A percentile compares a stretch with the other conserved stretches of the same genome.
phyloP scores from a whole-genome alignment of 495 filamentous ascomycete genomes.

The Neurospora sp. region DNA sequence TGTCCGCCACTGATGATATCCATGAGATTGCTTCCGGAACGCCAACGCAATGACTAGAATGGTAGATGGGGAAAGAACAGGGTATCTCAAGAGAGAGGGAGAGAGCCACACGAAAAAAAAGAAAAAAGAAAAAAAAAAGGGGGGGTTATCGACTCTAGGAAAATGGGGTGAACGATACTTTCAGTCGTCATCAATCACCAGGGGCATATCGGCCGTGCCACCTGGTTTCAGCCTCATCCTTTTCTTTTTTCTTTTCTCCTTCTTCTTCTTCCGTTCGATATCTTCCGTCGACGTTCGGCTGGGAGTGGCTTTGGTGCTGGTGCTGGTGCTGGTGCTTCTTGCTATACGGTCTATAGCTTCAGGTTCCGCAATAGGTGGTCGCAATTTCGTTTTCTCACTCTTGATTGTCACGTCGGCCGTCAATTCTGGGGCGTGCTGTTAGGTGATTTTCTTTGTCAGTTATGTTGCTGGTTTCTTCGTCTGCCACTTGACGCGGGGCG shows the following conservation, averaged over 20 bases:
- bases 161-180: neutral
- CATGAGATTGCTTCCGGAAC: neutral
- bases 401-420: neutral
- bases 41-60: neutral
- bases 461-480: neutral
- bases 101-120: neutral
- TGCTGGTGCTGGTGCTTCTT: neutral
- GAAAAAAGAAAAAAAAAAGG: too few relatives aligned
- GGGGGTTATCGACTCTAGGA: neutral
- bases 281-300: neutral
- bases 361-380: neutral
- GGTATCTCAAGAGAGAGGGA: neutral
- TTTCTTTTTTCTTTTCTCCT: neutral
- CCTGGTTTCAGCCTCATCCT: neutral
- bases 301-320: neutral
- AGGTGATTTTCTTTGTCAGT: conserved; percentile 1
- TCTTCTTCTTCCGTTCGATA: neutral
- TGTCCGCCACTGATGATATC: neutral
- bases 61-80: neutral
- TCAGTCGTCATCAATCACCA: neutral
- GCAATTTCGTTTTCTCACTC: neutral
- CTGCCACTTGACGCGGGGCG: neutral
- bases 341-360: neutral
- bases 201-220: neutral
- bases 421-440: neutral